phyloP scores from a whole-genome alignment of 768 basidiomycete species.

The Rhodotorula toruloides region DNA sequence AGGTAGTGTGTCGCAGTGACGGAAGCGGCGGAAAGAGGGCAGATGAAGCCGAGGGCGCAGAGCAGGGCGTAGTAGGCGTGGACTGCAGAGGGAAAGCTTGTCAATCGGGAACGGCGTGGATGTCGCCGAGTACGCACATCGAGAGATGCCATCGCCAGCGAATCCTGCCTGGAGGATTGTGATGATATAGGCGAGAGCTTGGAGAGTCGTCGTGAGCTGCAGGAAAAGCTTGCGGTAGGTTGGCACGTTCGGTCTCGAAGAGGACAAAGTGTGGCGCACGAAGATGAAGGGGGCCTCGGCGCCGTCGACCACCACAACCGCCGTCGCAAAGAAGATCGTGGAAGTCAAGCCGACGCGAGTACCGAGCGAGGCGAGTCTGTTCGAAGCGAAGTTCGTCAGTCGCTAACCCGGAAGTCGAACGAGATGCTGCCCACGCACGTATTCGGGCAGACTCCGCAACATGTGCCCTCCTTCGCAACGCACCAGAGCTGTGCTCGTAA shows the following conservation, averaged over 20 bases:
- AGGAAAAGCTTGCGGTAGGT: background rate
- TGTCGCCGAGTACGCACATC: background rate
- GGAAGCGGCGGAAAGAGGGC: constrained; percentile 16
- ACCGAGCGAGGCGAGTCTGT: constrained; percentile 9
- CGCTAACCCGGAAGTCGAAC: background rate
- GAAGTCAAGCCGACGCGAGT: constrained; percentile 14
- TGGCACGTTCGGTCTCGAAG: background rate
- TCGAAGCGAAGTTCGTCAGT: background rate
- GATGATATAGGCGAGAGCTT: constrained; percentile 22
- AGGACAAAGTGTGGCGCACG: background rate
- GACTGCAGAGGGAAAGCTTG: background rate
- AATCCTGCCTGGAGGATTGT: constrained; percentile 11
- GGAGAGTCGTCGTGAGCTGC: constrained; percentile 16
- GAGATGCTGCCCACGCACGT: background rate
- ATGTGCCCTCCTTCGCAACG: constrained; percentile 5
- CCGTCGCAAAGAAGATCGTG: constrained; percentile 24
- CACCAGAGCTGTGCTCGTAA: too few species aligned
- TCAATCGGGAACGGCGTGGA: background rate
- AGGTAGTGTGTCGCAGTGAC: constrained; percentile 12
- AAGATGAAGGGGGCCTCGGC: constrained; percentile 27
- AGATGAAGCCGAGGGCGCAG: constrained; percentile 17
- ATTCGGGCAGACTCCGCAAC: constrained; percentile 24
- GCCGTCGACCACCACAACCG: constrained; percentile 8
- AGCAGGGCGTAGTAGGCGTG: constrained; percentile 32
- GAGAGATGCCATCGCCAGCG: background rate